Evolutionary conservation across 805 yeast species (phyloP), one percentile per base, ranked within the genome.

Genomic region (Hyphopichia homilentoma): DNA sequence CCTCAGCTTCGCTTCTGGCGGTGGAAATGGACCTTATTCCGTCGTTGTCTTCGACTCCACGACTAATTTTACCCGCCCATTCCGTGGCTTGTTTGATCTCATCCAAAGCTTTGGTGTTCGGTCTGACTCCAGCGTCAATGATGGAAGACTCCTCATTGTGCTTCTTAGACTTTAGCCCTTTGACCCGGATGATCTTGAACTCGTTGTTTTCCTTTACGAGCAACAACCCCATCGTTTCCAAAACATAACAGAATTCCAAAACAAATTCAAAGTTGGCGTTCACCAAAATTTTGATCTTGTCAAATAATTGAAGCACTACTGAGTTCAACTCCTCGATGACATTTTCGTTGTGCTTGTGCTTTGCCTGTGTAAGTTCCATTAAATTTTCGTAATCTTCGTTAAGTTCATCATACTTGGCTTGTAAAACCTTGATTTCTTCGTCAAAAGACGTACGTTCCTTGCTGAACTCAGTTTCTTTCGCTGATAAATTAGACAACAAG

Each of bases 181-280:
- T 84, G 3, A 87, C 96, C 39, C 97, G 70, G 29, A 78, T 78
- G 18, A 84, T 75, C 31, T 69, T 70, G 26, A 69, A 62, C 7
- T 56, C 62, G 18, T 43, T 31, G 7, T 32, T 23, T 25, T 70
- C 72, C 30, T 68, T 67, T 2, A 74, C 65, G 29, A 84, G 68
- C 22, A 87, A 67, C 29, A 88, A 63, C 0, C 97, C 96, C 68
- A 88, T 78, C 3, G 81, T 70, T 48, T 84, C 94, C 20, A 85
- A 60, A 3, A 82, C 59, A 29, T 73, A 61, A 36, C 89, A 80
- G 25, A 62, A 54, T 30, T 65, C 72, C 4, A 68, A 48, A 36
- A 79, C 59, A 31, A 44, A 57, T 5, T 49, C 52, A 36, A 47
- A 54, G 28, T 48, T 45, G 7, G 35, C 29, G 3, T 44, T 44